Evolutionary conservation across 1,139 yeast species (phyloP).

Genomic region (Hyphopichia wangnamkhiaoensis): DNA sequence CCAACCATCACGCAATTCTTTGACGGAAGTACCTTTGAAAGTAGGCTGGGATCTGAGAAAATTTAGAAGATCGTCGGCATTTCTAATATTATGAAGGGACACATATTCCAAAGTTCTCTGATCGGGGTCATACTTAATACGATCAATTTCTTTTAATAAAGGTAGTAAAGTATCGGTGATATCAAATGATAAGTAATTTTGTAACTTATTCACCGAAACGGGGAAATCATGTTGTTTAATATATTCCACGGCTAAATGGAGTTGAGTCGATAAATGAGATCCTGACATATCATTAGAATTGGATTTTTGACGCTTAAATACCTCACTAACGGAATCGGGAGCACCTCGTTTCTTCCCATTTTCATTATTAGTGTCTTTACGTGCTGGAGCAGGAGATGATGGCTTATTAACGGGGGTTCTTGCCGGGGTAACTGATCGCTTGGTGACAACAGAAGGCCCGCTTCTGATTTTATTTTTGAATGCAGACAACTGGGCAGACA

Average conservation of each 20-base stretch:
- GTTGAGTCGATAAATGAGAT: constrained; percentile 75
- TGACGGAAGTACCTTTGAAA: constrained; percentile 84
- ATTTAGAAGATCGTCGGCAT: constrained; percentile 72
- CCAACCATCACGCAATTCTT: constrained; percentile 96
- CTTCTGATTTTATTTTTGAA: constrained; percentile 49
- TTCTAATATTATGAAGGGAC: constrained; percentile 83
- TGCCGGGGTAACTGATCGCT: constrained; percentile 22
- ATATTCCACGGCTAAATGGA: constrained; percentile 86
- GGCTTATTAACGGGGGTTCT: constrained; percentile 8
- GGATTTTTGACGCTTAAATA: constrained; percentile 38
- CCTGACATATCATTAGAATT: constrained; percentile 35
- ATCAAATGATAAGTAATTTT: constrained; percentile 55
- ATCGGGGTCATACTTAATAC: constrained; percentile 64
- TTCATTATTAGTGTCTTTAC: constrained; percentile 8
- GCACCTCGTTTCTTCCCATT: constrained; percentile 16
- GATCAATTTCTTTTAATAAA: constrained; percentile 70
- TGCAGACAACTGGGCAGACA: constrained; percentile 50
- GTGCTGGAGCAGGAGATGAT: constrained; percentile 3
- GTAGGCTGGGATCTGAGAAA: constrained; percentile 81
- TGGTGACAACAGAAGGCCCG: constrained; percentile 46
- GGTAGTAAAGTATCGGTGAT: constrained; percentile 58
- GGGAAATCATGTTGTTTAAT: constrained; percentile 71
- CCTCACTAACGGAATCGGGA: constrained; percentile 34
- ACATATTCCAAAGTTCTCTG: constrained; percentile 77
- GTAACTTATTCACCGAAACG: constrained; percentile 60